Percentiles rank a stretch among this genome's conserved stretches.
These are phyloP conservation scores for Karstenula rhodostoma DNA, from an alignment of 2,329 filamentous ascomycete genomes.

Conservation along the genomic window DNA sequence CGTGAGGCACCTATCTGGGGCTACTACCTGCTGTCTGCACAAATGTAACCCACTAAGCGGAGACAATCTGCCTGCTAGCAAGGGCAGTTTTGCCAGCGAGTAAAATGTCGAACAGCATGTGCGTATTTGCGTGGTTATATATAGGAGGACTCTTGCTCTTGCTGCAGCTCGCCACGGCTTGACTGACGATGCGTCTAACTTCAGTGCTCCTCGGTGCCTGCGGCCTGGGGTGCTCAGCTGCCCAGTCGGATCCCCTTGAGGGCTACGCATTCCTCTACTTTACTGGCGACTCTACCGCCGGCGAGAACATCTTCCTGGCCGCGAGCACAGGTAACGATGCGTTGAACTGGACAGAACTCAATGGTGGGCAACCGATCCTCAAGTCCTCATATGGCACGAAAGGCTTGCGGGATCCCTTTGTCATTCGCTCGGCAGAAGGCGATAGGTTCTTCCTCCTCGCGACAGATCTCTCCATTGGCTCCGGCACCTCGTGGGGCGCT, in stretches of 20 bases:
- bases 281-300: conserved; percentile 53
- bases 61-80: neutral
- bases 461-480: conserved; percentile 63
- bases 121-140: neutral
- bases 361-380: conserved; percentile 57
- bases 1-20: neutral
- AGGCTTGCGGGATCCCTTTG: conserved; percentile 62
- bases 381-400: conserved; percentile 58
- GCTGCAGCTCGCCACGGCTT: neutral
- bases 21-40: neutral
- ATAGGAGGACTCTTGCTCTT: neutral
- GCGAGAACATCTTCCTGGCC: conserved; percentile 63
- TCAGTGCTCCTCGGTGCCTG: conserved; percentile 1
- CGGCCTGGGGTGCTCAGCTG: conserved; percentile 8
- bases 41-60: neutral
- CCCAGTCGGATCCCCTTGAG: conserved; percentile 45
- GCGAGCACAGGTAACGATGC: conserved; percentile 63
- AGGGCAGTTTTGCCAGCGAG: conserved; percentile 1
- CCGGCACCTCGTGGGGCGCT: conserved; percentile 62
- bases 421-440: conserved; percentile 61
- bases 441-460: conserved; percentile 62
- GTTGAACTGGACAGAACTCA: conserved; percentile 60
- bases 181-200: conserved; percentile 1
- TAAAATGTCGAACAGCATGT: neutral
- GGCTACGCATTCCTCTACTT: conserved; percentile 64